Evolutionary conservation across 805 yeast genomes (phyloP), one percentile per base, ranked within the genome.

Genomic region (Scheffersomyces coipomensis): DNA sequence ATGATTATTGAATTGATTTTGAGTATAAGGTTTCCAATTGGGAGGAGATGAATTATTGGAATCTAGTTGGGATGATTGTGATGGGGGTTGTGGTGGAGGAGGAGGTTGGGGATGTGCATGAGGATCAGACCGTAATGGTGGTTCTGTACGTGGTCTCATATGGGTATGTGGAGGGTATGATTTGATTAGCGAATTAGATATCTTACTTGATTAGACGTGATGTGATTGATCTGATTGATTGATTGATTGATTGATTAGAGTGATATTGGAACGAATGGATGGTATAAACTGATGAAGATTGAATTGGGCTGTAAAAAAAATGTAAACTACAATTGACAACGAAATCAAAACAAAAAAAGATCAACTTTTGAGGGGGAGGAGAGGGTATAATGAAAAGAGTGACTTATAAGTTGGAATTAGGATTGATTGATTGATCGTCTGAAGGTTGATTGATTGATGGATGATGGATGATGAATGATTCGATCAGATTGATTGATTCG

Each of bases 21-120:
- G n/a, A n/a, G n/a, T n/a, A n/a, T 34, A 19, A 12, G 16, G 27
- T 10, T 32, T 18, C 19, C 12, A 18, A 18, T 16, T 30, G 5
- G 10, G 29, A 17, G 8, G 10, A 15, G 34, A 32, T 13, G 27
- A 37, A 27, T 32, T 18, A 21, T 38, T 37, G n/a, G 23, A 38
- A n/a, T 32, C 33, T 10, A 38, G 37, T 16, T 32, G 38, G 25
- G 33, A 38, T 18, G 33, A 32, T 15, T 24, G 30, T 22, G 11
- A 15, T 16, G 32, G 13, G 4, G 19, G 19, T 19, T 12, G 24
- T 21, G 19, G 34, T 21, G n/a, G 34, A n/a, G 19, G 26, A n/a
- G 19, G 10, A 19, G 33, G 18, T 19, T 31, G 23, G 17, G 33
- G 13, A 19, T 19, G 21, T 19, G 25, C 8, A 5, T 19, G 31